These are phyloP conservation scores for Warburgia ugandensis DNA, from an alignment of 164 flowering plant genomes.

Conservation along the genomic window DNA sequence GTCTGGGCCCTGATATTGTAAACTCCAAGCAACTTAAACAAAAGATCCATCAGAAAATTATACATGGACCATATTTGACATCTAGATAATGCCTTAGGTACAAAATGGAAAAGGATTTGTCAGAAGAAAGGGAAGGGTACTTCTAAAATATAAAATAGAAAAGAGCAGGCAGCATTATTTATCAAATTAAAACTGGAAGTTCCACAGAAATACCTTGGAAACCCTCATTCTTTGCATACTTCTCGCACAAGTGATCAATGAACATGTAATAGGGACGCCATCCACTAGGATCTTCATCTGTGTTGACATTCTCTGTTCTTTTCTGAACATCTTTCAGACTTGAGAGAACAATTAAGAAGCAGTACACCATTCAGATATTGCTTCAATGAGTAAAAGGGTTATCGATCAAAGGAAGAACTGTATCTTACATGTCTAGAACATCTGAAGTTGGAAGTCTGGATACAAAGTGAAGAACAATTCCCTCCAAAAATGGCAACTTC, in stretches of 20 bases:
- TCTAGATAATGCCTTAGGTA: not conserved
- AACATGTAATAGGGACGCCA: conserved; percentile 88
- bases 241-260: conserved; percentile 62
- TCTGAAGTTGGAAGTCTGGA: conserved; percentile 75
- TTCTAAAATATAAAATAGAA: not conserved
- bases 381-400: not conserved
- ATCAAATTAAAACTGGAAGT: not conserved
- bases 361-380: conserved; percentile 4
- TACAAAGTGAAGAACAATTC: conserved; percentile 66
- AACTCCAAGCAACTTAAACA: too few relatives aligned
- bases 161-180: not conserved
- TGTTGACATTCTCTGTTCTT: conserved; percentile 60
- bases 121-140: too few relatives aligned
- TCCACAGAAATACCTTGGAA: conserved; percentile 42
- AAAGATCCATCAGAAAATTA: not conserved
- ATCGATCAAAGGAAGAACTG: not conserved
- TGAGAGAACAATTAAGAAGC: conserved; percentile 8
- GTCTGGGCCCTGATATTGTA: too few relatives aligned
- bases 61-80: not conserved
- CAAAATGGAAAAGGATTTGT: not conserved
- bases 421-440: conserved; percentile 65
- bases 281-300: conserved; percentile 97
- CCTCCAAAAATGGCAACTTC: conserved; percentile 70
- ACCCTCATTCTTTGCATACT: conserved; percentile 73
- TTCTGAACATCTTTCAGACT: conserved; percentile 74